Conservation (phyloP, 257 asterid species). For the Cinchona pubescens region DNA sequence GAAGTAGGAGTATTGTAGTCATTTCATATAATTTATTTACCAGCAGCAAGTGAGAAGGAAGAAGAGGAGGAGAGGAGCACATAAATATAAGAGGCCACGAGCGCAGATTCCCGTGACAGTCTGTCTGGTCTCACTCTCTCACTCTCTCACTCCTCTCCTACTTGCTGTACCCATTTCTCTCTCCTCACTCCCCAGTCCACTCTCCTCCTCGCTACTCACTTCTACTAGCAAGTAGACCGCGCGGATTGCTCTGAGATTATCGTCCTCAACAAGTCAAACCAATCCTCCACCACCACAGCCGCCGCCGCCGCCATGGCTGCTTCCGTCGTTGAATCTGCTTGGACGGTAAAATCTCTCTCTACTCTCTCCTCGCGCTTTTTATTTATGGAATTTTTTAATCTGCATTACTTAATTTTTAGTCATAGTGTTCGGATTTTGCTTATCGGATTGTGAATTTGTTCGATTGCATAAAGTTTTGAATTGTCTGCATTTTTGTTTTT, state of each 20-base stretch:
- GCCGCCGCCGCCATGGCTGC: too few relatives aligned
- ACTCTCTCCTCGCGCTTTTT: not conserved
- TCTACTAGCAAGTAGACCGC: too few relatives aligned
- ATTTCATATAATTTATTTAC: too few relatives aligned
- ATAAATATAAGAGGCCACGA: constrained; percentile 31
- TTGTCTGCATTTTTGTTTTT: not conserved
- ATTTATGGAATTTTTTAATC: not conserved
- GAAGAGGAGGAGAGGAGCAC: not conserved
- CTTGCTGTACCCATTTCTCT: too few relatives aligned
- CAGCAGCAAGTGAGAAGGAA: too few relatives aligned
- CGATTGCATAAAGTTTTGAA: not conserved
- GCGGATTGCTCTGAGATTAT: constrained; percentile 14
- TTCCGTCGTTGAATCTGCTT: constrained; percentile 41
- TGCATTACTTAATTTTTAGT: constrained; percentile 8
- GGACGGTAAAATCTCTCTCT: constrained; percentile 36
- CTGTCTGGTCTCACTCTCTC: constrained; percentile 33
- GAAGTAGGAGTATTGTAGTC: too few relatives aligned
- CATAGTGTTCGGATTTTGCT: constrained; percentile 6
- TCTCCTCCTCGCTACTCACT: not conserved
- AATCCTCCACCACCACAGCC: not conserved
- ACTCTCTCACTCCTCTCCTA: not conserved
- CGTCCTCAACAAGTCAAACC: not conserved
- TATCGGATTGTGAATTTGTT: not conserved
- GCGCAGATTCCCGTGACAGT: constrained; percentile 47
- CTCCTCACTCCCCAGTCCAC: constrained; percentile 4